phyloP scores from a whole-genome alignment of 768 basidiomycete genomes.

The Russula virescens region DNA sequence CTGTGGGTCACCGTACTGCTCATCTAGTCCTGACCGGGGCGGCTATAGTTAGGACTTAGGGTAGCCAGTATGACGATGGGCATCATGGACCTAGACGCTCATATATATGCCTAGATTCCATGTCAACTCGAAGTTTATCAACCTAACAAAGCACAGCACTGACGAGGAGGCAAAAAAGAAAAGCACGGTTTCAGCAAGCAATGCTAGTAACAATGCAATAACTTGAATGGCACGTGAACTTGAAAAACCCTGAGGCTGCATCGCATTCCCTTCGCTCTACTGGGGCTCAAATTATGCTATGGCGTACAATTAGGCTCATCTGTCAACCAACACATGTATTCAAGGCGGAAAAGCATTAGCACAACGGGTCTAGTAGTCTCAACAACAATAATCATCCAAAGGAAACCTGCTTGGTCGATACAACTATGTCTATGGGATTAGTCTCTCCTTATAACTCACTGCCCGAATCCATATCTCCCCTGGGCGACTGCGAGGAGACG shows the following conservation, averaged over 20 bases:
- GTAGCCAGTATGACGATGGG: too few relatives aligned
- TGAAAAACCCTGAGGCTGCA: background rate
- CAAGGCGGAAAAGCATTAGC: background rate
- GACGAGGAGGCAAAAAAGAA: too few relatives aligned
- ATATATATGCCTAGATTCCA: too few relatives aligned
- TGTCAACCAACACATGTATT: background rate
- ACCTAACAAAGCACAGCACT: too few relatives aligned
- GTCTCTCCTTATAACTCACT: conserved; percentile 59
- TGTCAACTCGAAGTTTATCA: too few relatives aligned
- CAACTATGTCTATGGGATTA: conserved; percentile 34
- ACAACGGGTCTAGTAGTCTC: background rate
- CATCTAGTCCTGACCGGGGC: too few relatives aligned
- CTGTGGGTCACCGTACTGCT: too few relatives aligned
- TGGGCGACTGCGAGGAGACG: conserved; percentile 46
- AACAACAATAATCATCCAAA: conserved; percentile 9
- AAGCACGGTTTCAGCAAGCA: too few relatives aligned
- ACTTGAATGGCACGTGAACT: too few relatives aligned
- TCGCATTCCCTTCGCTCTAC: background rate
- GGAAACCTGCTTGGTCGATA: conserved; percentile 26
- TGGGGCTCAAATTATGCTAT: background rate
- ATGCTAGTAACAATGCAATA: too few relatives aligned
- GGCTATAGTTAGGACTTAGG: too few relatives aligned
- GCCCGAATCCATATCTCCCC: conserved; percentile 68
- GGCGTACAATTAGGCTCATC: background rate
- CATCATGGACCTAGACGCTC: too few relatives aligned